phyloP scores from a whole-genome alignment of 352 stramenopile species.

The Hyaloperonospora arabidopsidis region DNA sequence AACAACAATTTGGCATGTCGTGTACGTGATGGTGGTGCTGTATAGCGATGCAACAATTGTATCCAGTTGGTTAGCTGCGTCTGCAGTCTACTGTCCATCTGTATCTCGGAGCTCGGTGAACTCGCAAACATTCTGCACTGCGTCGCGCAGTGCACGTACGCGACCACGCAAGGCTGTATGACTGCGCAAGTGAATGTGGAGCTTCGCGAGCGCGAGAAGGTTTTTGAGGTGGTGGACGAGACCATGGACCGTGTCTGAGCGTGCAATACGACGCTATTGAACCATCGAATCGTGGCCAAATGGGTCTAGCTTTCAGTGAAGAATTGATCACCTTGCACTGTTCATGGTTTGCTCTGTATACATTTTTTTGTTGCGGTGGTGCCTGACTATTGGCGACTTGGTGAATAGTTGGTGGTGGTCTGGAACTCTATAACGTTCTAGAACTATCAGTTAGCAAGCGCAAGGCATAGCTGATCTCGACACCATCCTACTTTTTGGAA shows the following conservation, averaged over 20 bases:
- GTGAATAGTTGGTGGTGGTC: too few species aligned
- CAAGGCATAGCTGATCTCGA: too few species aligned
- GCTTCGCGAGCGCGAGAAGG: slow-evolving; percentile 77
- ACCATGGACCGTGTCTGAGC: slow-evolving; percentile 61
- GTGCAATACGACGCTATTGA: neutral
- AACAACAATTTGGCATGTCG: slow-evolving; percentile 1
- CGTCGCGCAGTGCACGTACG: slow-evolving; percentile 89
- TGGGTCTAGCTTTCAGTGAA: too few species aligned
- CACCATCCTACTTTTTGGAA: too few species aligned
- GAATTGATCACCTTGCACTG: too few species aligned
- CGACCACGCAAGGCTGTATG: slow-evolving; percentile 89
- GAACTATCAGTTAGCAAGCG: too few species aligned
- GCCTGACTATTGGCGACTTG: too few species aligned
- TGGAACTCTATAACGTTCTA: too few species aligned
- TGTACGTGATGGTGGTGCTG: slow-evolving; percentile 1
- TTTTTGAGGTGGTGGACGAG: slow-evolving; percentile 37
- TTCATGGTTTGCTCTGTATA: too few species aligned
- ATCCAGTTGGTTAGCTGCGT: slow-evolving; percentile 73
- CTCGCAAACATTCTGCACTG: slow-evolving; percentile 78
- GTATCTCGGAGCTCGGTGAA: slow-evolving; percentile 54
- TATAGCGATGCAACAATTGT: slow-evolving; percentile 91
- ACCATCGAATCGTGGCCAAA: too few species aligned
- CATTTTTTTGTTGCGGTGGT: too few species aligned
- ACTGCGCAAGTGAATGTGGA: slow-evolving; percentile 90
- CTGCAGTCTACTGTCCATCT: slow-evolving; percentile 72